Evolutionary conservation across 305 asterid species (phyloP).

Genomic region (Solanum hybrid): DNA sequence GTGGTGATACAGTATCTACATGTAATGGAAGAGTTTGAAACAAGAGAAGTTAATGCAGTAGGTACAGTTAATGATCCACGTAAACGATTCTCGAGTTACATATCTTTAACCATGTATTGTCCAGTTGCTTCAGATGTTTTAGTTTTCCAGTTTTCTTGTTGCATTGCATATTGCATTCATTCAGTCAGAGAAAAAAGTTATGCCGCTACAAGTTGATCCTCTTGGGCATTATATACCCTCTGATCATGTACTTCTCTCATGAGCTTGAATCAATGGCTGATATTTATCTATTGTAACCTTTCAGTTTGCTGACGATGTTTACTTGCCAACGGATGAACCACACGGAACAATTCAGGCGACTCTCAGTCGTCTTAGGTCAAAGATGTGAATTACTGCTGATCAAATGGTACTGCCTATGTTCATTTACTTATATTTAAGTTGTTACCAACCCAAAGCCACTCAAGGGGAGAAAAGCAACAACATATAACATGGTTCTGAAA

Average conservation of each 20-base stretch:
- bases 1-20: not conserved
- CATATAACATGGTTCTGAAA: not conserved
- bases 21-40: not conserved
- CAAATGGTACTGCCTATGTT: not conserved
- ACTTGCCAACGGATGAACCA: slow-evolving; percentile 85
- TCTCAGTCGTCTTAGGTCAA: slow-evolving; percentile 60
- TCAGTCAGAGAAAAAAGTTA: not conserved
- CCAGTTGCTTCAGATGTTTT: not conserved
- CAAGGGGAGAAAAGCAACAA: not conserved
- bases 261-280: not conserved
- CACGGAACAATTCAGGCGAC: slow-evolving; percentile 91
- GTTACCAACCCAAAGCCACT: not conserved
- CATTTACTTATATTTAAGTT: not conserved
- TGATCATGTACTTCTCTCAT: not conserved
- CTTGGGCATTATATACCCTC: not conserved
- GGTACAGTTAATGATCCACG: not conserved
- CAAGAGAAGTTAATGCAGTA: not conserved
- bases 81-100: not conserved
- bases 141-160: not conserved
- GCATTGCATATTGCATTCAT: not conserved
- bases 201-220: not conserved
- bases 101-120: not conserved
- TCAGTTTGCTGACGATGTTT: slow-evolving; percentile 90
- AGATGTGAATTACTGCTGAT: slow-evolving; percentile 36
- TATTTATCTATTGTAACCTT: slow-evolving; percentile 2